phyloP scores from a whole-genome alignment of 129 eudicot species.

The Centella asiatica region DNA sequence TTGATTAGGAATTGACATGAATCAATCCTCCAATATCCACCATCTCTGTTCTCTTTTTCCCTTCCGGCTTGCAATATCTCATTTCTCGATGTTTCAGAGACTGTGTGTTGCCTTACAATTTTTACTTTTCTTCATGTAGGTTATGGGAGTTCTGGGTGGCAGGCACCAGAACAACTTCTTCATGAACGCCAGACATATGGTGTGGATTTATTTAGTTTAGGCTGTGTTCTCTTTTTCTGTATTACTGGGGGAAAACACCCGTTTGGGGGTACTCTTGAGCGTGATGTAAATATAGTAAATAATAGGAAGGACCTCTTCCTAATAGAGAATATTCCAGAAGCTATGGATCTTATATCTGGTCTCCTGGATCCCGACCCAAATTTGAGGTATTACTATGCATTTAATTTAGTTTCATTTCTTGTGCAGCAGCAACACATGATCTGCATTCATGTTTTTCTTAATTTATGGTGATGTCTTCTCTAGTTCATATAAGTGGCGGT shows the following conservation, averaged over 20 bases:
- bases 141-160: slow-evolving; percentile 93
- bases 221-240: slow-evolving; percentile 84
- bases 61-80: too few relatives aligned
- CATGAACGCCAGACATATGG: slow-evolving; percentile 79
- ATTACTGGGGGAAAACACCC: slow-evolving; percentile 89
- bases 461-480: background rate
- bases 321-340: slow-evolving; percentile 78
- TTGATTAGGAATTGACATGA: too few relatives aligned
- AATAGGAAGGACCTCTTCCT: slow-evolving; percentile 67
- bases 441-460: background rate
- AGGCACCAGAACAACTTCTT: slow-evolving; percentile 89
- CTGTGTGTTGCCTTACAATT: background rate
- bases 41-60: too few relatives aligned
- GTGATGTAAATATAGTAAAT: slow-evolving; percentile 65
- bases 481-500: background rate
- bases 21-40: too few relatives aligned
- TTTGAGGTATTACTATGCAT: slow-evolving; percentile 43
- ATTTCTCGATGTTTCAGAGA: too few relatives aligned
- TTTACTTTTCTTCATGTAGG: slow-evolving; percentile 25
- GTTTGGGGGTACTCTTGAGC: slow-evolving; percentile 71
- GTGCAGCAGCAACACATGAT: background rate
- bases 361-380: slow-evolving; percentile 68
- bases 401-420: background rate
- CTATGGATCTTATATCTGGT: slow-evolving; percentile 53
- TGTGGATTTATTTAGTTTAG: slow-evolving; percentile 77